phyloP scores from a whole-genome alignment of 2,329 filamentous ascomycete genomes.

The Tolypocladium tropicale region DNA sequence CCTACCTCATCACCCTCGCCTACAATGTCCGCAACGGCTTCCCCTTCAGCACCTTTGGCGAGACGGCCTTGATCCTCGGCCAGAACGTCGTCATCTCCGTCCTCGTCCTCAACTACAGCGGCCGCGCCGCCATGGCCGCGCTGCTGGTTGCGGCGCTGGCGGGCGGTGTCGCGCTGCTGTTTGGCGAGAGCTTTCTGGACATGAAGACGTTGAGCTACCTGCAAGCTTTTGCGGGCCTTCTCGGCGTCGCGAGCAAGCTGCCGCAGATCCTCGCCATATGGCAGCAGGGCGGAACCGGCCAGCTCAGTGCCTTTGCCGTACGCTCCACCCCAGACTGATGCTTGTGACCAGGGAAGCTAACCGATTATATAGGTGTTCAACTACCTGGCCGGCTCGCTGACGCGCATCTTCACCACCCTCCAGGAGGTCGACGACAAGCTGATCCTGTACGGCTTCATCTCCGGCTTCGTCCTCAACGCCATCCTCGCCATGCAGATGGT shows the following conservation, averaged over 20 bases:
- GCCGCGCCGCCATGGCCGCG: constrained; percentile 56
- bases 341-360: not conserved
- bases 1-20: constrained; percentile 79
- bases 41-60: constrained; percentile 93
- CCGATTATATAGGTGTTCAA: constrained; percentile 70
- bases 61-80: constrained; percentile 81
- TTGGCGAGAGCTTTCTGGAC: constrained; percentile 54
- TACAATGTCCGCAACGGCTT: constrained; percentile 90
- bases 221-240: constrained; percentile 72
- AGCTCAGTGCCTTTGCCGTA: constrained; percentile 93
- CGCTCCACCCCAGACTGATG: constrained; percentile 24
- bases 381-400: constrained; percentile 85
- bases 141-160: constrained; percentile 71
- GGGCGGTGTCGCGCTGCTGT: constrained; percentile 57
- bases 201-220: constrained; percentile 60
- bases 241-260: constrained; percentile 83
- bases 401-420: constrained; percentile 93
- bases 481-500: constrained; percentile 84
- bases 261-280: constrained; percentile 88
- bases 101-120: constrained; percentile 75
- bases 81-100: constrained; percentile 89
- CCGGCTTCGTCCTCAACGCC: constrained; percentile 81
- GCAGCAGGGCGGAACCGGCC: constrained; percentile 78
- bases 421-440: constrained; percentile 96
- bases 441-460: constrained; percentile 89